Evolutionary conservation across 352 stramenopile species (phyloP).

Genomic region (Phytophthora cryptogea): DNA sequence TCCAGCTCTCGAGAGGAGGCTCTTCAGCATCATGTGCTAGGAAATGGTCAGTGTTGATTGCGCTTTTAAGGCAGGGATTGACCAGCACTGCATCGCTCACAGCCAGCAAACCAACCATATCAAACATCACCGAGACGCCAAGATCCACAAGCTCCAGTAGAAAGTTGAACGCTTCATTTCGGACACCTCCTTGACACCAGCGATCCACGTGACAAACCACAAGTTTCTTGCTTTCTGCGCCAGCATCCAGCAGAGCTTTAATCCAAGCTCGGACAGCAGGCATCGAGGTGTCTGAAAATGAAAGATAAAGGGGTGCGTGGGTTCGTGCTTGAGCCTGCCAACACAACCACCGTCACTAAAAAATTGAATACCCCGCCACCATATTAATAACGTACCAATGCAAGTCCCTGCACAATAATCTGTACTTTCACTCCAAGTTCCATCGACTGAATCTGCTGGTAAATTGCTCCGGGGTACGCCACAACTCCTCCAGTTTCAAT

Average conservation of each 20-base stretch:
- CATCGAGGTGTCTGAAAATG: conserved; percentile 40
- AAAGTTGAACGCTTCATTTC: conserved; percentile 31
- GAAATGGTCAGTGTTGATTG: not conserved
- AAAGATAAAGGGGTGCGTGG: conserved; percentile 66
- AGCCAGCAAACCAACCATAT: conserved; percentile 63
- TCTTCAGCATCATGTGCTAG: conserved; percentile 13
- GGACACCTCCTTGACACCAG: conserved; percentile 43
- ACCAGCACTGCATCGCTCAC: conserved; percentile 57
- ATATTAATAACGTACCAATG: conserved; percentile 19
- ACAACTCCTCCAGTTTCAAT: conserved; percentile 27
- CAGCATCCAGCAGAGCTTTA: conserved; percentile 32
- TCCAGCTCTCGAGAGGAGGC: conserved; percentile 46
- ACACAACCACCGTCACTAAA: conserved; percentile 3
- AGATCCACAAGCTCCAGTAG: conserved; percentile 43
- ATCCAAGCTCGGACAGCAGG: conserved; percentile 43
- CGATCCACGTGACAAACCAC: conserved; percentile 73
- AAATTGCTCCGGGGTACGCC: conserved; percentile 57
- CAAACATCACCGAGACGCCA: conserved; percentile 60
- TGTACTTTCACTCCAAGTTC: conserved; percentile 28
- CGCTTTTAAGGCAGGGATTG: conserved; percentile 33
- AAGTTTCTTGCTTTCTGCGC: conserved; percentile 50
- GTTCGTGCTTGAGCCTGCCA: conserved; percentile 57
- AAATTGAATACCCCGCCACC: not conserved
- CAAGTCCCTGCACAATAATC: conserved; percentile 42
- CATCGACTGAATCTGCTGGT: conserved; percentile 60